Evolutionary conservation across 2,329 filamentous ascomycete species (phyloP).

Genomic region (Aspergillus eucalypticola): DNA sequence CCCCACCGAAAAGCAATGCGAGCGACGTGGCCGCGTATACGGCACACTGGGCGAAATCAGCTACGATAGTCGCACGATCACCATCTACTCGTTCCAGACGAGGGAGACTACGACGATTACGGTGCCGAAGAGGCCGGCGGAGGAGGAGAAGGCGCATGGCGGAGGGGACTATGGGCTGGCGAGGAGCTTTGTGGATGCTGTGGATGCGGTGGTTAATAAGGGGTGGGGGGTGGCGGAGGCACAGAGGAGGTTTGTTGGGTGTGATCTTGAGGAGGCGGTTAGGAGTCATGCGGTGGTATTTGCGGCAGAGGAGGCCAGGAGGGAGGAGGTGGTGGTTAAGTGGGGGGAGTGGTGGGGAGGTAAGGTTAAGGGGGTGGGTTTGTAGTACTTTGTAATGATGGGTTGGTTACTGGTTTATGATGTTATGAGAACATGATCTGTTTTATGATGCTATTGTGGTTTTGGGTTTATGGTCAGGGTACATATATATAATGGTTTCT

Average conservation of each 20-base stretch:
- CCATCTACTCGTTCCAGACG: constrained; percentile 69
- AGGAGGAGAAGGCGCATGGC: constrained; percentile 63
- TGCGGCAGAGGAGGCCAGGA: constrained; percentile 84
- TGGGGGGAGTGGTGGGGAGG: constrained; percentile 75
- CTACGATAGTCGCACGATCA: constrained; percentile 78
- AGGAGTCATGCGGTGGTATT: constrained; percentile 91
- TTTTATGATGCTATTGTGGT: not conserved
- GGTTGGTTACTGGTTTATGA: not conserved
- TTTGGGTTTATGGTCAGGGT: not conserved
- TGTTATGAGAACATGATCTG: constrained; percentile 1
- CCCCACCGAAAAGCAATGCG: constrained; percentile 81
- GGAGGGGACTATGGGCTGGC: constrained; percentile 80
- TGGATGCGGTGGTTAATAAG: constrained; percentile 74
- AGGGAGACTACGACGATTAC: constrained; percentile 55
- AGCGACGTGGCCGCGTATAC: constrained; percentile 82
- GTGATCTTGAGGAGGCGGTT: constrained; percentile 82
- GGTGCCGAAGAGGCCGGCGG: constrained; percentile 60
- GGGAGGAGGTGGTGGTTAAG: constrained; percentile 66
- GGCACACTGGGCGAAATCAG: constrained; percentile 82
- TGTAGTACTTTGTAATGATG: not conserved
- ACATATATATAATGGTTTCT: not conserved
- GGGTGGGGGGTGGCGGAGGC: constrained; percentile 67
- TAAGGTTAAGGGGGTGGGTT: constrained; percentile 43
- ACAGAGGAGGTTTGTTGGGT: constrained; percentile 75
- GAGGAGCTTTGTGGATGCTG: constrained; percentile 77